phyloP scores from a whole-genome alignment of 2,329 filamentous ascomycete genomes.

The Pseudogymnoascus pannorum region DNA sequence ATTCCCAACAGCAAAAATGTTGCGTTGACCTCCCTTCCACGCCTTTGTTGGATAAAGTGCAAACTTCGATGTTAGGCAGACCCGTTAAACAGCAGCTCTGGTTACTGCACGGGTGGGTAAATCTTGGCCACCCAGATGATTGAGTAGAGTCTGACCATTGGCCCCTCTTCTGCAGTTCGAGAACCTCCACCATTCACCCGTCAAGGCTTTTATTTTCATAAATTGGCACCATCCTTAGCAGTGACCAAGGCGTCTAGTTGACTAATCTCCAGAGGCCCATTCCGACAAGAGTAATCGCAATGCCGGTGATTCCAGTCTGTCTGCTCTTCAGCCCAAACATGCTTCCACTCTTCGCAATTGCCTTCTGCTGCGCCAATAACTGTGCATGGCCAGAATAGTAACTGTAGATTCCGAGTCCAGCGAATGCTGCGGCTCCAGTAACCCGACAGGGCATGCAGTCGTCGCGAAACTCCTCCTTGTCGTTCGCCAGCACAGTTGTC shows the following conservation, averaged over 20 bases:
- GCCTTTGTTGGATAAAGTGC: background rate
- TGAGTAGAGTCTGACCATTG: conserved; percentile 2
- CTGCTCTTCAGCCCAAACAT: conserved; percentile 67
- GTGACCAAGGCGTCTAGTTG: background rate
- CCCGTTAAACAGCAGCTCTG: background rate
- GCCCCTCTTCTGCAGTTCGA: background rate
- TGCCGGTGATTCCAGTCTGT: conserved; percentile 56
- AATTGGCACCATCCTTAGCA: background rate
- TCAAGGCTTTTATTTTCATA: background rate
- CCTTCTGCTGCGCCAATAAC: conserved; percentile 56
- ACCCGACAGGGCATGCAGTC: conserved; percentile 32
- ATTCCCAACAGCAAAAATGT: background rate
- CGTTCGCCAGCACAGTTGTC: conserved; percentile 21
- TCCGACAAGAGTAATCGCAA: conserved; percentile 60
- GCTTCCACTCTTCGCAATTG: conserved; percentile 61
- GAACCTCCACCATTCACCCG: background rate
- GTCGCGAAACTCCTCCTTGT: conserved; percentile 27
- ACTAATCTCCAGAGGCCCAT: conserved; percentile 55
- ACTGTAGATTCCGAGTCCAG: conserved; percentile 69
- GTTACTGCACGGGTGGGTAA: background rate
- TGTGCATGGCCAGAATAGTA: conserved; percentile 69
- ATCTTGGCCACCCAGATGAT: background rate
- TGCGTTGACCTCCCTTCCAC: background rate
- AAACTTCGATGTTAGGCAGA: background rate
- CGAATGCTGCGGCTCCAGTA: conserved; percentile 65